These are phyloP conservation scores for Durio zibethinus DNA, from an alignment of 345 rosid genomes.

Conservation along the genomic window DNA sequence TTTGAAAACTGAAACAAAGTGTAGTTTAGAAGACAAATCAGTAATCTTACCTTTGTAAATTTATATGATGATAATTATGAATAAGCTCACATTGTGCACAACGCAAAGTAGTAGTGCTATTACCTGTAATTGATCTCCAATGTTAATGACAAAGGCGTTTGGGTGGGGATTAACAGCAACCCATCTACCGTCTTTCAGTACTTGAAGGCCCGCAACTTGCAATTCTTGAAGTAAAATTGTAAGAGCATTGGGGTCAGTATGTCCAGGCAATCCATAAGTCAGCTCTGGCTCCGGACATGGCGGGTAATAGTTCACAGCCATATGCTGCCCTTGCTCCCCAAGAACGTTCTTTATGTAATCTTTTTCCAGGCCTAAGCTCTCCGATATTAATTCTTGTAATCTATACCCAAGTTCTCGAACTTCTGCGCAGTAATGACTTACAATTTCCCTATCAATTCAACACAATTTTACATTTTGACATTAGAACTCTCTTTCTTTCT, in stretches of 20 bases:
- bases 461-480: neutral
- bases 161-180: slow-evolving; percentile 76
- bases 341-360: slow-evolving; percentile 39
- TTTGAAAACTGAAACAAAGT: neutral
- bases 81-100: neutral
- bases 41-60: too few relatives aligned
- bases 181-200: slow-evolving; percentile 73
- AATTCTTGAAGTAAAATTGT: slow-evolving; percentile 85
- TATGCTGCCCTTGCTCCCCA: slow-evolving; percentile 94
- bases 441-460: slow-evolving; percentile 45
- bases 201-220: slow-evolving; percentile 76
- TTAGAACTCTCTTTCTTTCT: neutral
- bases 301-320: slow-evolving; percentile 91
- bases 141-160: slow-evolving; percentile 73
- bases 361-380: slow-evolving; percentile 79
- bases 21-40: neutral
- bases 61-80: neutral
- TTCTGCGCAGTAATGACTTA: slow-evolving; percentile 54
- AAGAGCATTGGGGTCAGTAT: slow-evolving; percentile 87
- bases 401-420: slow-evolving; percentile 58
- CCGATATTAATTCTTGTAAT: slow-evolving; percentile 74
- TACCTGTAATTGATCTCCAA: slow-evolving; percentile 92
- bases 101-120: neutral
- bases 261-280: slow-evolving; percentile 84
- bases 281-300: slow-evolving; percentile 91